phyloP scores from a whole-genome alignment of 1,139 yeast genomes.

The Chernovozyma sophiae-reginae region DNA sequence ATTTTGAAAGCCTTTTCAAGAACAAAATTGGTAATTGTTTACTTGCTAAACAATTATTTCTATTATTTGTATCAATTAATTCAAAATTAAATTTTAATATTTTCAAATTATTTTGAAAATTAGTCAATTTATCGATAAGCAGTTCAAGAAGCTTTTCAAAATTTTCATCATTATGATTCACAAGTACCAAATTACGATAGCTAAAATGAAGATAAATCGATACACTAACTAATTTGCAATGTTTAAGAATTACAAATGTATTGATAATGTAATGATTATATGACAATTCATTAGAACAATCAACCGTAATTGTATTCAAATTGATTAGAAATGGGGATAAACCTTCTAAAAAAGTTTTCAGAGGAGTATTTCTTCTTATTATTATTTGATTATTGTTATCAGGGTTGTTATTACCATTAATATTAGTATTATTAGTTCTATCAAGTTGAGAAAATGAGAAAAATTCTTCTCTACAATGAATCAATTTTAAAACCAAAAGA shows the following conservation, averaged over 20 bases:
- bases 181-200: background rate
- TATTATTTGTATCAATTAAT: slow-evolving; percentile 12
- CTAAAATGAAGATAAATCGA: slow-evolving; percentile 1
- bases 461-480: slow-evolving; percentile 17
- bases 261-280: slow-evolving; percentile 8
- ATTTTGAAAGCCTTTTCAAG: slow-evolving; percentile 5
- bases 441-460: background rate
- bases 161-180: background rate
- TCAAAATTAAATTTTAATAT: slow-evolving; percentile 13
- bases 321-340: slow-evolving; percentile 10
- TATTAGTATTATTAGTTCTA: no score
- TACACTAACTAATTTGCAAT: background rate
- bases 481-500: slow-evolving; percentile 17
- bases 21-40: slow-evolving; percentile 5
- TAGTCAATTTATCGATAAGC: slow-evolving; percentile 8
- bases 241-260: background rate
- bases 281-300: slow-evolving; percentile 16
- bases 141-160: slow-evolving; percentile 8
- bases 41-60: slow-evolving; percentile 9
- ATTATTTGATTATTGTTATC: background rate
- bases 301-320: slow-evolving; percentile 13
- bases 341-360: slow-evolving; percentile 10
- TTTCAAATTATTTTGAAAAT: slow-evolving; percentile 6
- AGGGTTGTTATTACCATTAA: background rate
- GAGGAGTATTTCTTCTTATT: slow-evolving; percentile 10